Evolutionary conservation across 2,329 filamentous ascomycete genomes (phyloP), one percentile per base, ranked within the genome.

Genomic region (Colletotrichum costaricense): DNA sequence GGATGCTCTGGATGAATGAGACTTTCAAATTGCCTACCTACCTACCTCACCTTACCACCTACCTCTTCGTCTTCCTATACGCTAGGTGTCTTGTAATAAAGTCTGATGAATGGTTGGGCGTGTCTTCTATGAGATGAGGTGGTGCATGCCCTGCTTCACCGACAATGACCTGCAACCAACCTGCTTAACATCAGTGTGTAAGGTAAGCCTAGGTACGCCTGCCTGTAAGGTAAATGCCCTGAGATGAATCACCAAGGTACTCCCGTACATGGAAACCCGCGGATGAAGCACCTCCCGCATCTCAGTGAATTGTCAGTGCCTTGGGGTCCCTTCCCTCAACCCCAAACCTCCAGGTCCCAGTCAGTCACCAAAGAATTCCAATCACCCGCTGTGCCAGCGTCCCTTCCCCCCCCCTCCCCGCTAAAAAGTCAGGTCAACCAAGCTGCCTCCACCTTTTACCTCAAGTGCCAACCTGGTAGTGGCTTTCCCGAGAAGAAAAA

Each of bases 401-500:
- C 28, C 49, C 26, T 58, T 55, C 57, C 52, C 63, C 9, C 52
- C 52, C 69, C 71, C 42, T 62, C 71, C 67, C 67, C 71, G 60
- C 62, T 58, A 67, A 62, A 67, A 73, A 73, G 63, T 73, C 66
- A 65, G 70, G 70, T 64, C 54, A 30, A 69, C 69, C 69, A 62
- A 72, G 69, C 69, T 72, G 69, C 69, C 66, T 64, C 66, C 66
- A 64, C 66, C 70, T 69, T 56, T 62, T 59, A 63, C 69, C 69
- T 72, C 59, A 65, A 73, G 62, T 72, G 56, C 63, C 72, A 74
- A 74, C 68, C 72, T 74, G 33, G 62, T 73, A 73, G 71, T 65
- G 71, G 59, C 66, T 73, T 67, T 74, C 65, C 67, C 69, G 65
- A 73, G 58, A 69, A 55, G 38, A 63, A 75, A 75, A 75, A 75